These are phyloP conservation scores for Saururus chinensis DNA, from an alignment of 164 flowering plant species.

Conservation along the genomic window DNA sequence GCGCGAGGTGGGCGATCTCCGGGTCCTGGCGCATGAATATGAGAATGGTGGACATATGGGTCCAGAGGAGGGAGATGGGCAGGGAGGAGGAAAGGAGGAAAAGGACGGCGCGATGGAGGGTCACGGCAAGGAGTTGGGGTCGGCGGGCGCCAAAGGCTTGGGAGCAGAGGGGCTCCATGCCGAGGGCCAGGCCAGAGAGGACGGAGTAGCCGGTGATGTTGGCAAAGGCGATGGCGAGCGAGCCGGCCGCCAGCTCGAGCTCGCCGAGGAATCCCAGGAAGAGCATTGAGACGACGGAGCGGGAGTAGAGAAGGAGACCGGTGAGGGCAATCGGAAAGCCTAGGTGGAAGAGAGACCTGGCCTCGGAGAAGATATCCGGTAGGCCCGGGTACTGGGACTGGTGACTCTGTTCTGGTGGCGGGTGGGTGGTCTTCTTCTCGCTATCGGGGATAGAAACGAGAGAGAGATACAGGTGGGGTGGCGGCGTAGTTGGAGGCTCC, in stretches of 20 bases:
- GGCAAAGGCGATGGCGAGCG: conserved; percentile 79
- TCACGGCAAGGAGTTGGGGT: conserved; percentile 46
- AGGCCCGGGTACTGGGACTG: conserved; percentile 11
- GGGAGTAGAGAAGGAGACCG: conserved; percentile 62
- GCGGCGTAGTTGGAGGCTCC: not conserved
- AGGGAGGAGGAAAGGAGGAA: conserved; percentile 50
- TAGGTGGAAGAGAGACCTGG: conserved; percentile 42
- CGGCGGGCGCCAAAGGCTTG: conserved; percentile 81
- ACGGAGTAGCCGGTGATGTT: conserved; percentile 92
- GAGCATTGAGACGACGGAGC: conserved; percentile 76
- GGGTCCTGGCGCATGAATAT: conserved; percentile 47
- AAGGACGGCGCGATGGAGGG: conserved; percentile 65
- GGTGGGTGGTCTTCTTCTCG: conserved; percentile 4
- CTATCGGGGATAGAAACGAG: conserved; percentile 10
- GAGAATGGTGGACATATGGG: conserved; percentile 41
- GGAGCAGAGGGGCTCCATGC: conserved; percentile 88
- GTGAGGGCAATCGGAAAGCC: conserved; percentile 70
- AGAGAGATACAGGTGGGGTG: conserved; percentile 21
- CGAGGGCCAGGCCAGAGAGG: conserved; percentile 70
- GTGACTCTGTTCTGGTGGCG: conserved; percentile 2
- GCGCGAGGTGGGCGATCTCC: conserved; percentile 41
- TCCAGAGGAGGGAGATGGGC: conserved; percentile 74
- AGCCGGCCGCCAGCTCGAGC: conserved; percentile 68
- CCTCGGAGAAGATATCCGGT: conserved; percentile 32
- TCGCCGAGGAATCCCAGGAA: conserved; percentile 80